A percentile compares a stretch with the other conserved stretches of the same genome.
These are phyloP conservation scores for Durusdinium trenchii DNA, from an alignment of 73 alveolate genomes.

Conservation along the genomic window DNA sequence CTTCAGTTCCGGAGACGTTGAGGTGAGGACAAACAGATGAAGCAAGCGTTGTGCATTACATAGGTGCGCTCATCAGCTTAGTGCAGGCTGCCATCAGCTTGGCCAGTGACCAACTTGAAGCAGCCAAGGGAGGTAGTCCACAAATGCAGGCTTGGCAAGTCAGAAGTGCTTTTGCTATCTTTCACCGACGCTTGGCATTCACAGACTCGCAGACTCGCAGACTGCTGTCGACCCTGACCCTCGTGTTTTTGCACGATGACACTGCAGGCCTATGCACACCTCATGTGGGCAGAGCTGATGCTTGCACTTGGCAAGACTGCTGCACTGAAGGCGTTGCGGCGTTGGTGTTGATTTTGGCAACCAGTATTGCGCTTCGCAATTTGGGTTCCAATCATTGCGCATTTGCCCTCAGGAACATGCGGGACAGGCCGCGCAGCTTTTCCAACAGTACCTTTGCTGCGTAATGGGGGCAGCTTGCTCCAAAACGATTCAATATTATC, in stretches of 20 bases:
- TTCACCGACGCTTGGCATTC: background rate
- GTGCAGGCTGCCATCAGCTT: conserved; percentile 73
- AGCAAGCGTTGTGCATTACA: background rate
- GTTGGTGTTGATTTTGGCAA: background rate
- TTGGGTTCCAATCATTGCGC: background rate
- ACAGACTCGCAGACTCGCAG: too few species aligned
- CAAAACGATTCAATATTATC: too few species aligned
- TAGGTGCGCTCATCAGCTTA: background rate
- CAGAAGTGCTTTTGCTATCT: background rate
- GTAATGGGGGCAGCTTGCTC: too few species aligned
- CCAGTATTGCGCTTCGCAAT: background rate
- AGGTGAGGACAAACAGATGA: background rate
- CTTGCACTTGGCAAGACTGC: conserved; percentile 44
- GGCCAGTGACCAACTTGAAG: conserved; percentile 85
- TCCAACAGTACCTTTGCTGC: conserved; percentile 19
- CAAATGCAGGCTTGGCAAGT: conserved; percentile 35
- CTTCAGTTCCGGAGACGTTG: conserved; percentile 73
- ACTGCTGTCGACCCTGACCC: background rate
- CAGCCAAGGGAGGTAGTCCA: conserved; percentile 48
- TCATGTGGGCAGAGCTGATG: conserved; percentile 93
- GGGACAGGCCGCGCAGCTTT: background rate
- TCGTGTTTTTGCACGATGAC: too few species aligned
- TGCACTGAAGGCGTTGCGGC: conserved; percentile 28
- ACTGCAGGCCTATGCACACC: conserved; percentile 69
- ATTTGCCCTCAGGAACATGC: conserved; percentile 15